These are phyloP conservation scores for Croton setiger DNA, from an alignment of 441 rosid genomes.

Conservation along the genomic window DNA sequence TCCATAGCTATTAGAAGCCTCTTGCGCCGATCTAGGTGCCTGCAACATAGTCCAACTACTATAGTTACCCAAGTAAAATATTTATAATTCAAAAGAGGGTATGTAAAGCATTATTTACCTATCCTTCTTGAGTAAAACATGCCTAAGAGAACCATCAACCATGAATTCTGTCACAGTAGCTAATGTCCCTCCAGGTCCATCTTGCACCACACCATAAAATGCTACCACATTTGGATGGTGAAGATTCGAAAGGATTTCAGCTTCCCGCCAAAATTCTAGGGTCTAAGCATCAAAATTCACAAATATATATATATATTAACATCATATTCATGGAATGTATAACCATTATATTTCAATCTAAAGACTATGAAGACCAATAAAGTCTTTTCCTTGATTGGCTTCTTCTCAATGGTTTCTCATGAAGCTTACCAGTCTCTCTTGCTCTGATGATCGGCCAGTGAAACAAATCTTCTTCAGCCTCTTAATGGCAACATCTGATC, in stretches of 20 bases:
- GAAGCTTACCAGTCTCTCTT: constrained; percentile 67
- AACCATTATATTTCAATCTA: not conserved
- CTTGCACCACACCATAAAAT: constrained; percentile 95
- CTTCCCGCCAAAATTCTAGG: constrained; percentile 97
- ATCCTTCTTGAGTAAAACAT: constrained; percentile 87
- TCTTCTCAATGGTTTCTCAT: not conserved
- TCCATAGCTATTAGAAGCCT: constrained; percentile 95
- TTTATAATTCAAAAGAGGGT: too few species aligned
- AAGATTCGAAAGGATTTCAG: constrained; percentile 88
- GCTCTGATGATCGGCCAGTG: constrained; percentile 84
- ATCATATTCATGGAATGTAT: not conserved
- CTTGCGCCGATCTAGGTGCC: constrained; percentile 90
- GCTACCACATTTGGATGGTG: constrained; percentile 97
- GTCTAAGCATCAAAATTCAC: constrained; percentile 47
- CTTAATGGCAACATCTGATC: constrained; percentile 94
- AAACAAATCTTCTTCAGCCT: constrained; percentile 89
- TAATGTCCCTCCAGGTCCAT: constrained; percentile 90
- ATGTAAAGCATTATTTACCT: constrained; percentile 46
- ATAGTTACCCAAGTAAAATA: too few species aligned
- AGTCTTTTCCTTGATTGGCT: not conserved
- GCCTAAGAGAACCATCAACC: constrained; percentile 99
- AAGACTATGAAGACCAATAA: not conserved
- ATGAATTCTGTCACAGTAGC: constrained; percentile 95
- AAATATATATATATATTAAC: not conserved
- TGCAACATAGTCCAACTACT: constrained; percentile 27